Conservation (phyloP, 1,284 basidiomycete genomes). For the Inonotus hispidus region DNA sequence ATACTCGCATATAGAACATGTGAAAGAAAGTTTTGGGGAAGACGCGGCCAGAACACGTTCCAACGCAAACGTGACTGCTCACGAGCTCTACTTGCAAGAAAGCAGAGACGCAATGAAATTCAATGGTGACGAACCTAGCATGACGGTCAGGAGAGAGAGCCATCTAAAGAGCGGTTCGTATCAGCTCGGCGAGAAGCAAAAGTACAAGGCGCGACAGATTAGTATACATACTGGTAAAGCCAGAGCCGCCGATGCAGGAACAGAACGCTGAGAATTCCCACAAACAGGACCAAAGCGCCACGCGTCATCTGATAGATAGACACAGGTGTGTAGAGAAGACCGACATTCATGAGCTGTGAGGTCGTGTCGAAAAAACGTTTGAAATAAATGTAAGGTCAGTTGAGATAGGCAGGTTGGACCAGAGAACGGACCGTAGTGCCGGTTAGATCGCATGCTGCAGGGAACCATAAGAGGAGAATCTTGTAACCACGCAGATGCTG, state of each 20-base stretch:
- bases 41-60: background rate
- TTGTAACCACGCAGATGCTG: constrained; percentile 60
- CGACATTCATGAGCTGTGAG: constrained; percentile 85
- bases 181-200: constrained; percentile 18
- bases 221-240: constrained; percentile 64
- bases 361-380: constrained; percentile 8
- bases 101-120: background rate
- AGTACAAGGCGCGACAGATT: constrained; percentile 18
- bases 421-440: constrained; percentile 68
- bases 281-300: constrained; percentile 95
- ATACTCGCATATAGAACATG: background rate
- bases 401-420: constrained; percentile 17
- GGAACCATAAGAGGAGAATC: constrained; percentile 76
- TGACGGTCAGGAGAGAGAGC: constrained; percentile 87
- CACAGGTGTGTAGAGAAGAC: constrained; percentile 91
- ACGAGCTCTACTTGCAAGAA: background rate
- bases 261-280: constrained; percentile 87
- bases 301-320: constrained; percentile 99
- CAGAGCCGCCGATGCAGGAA: constrained; percentile 82
- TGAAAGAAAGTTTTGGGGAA: background rate
- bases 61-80: background rate
- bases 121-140: constrained; percentile 32
- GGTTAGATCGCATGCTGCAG: constrained; percentile 84
- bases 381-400: constrained; percentile 21
- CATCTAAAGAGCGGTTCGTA: constrained; percentile 49